Evolutionary conservation across 192 early-diverging fungal species (phyloP), one percentile per base, ranked within the genome.

Genomic region (Haplosporangium gracile): DNA sequence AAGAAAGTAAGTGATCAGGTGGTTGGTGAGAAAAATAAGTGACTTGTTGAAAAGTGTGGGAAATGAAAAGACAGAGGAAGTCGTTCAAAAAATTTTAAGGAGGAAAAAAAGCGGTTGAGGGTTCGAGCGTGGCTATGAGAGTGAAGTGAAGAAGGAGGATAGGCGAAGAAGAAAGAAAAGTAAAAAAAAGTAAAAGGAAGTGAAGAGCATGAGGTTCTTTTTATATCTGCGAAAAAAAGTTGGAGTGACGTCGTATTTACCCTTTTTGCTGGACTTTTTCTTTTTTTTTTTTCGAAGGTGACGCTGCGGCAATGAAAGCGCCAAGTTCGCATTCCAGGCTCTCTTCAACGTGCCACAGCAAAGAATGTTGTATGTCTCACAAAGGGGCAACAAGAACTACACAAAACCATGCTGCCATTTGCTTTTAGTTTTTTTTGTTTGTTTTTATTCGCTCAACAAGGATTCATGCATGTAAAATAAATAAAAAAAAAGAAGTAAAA

Each of bases 121-220:
- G 4, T 16, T 63, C 26, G 24, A 29, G 26, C 10, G 60, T 63
- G 60, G 29, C 60, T 13, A 32, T 43, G 42, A 65, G 15, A 29
- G 39, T 6, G 34, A 40, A 38, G n/a, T 8, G 55, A 42, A 43
- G 55, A 36, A 39, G 45, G 53, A 24, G 47, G 20, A 49, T 29
- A 29, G 20, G 18, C 5, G 38, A 80, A 63, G 63, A 40, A 22
- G 7, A 63, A 53, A 34, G 77, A 78, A 15, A 36, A 29, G 45
- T 26, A 13, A 55, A 53, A 55, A 53, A 39, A 70, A 71, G 32
- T 70, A 70, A 70, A 70, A 32, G n/a, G 38, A 53, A 78, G 29
- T 70, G 36, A 55, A 70, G 36, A 29, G 32, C 16, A 42, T n/a
- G 36, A 38, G 20, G 24, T 13, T 53, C 11, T 36, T 26, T 72